A percentile compares a stretch with the other conserved stretches of the same genome.
These are phyloP conservation scores for Fennellomyces sp. DNA, from an alignment of 371 early-diverging fungal genomes.

Conservation along the genomic window DNA sequence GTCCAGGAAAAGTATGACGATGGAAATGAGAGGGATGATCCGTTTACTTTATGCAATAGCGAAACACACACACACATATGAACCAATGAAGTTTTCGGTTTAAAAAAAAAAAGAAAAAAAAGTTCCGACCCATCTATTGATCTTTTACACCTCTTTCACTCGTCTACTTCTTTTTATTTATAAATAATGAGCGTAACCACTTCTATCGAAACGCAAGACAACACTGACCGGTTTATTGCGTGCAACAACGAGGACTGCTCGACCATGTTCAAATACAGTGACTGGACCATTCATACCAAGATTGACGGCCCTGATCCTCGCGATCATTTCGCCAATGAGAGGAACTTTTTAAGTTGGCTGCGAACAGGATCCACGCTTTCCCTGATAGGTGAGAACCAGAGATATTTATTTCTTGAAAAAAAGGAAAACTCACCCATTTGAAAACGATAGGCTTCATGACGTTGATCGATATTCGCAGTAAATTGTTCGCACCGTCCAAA, in stretches of 20 bases:
- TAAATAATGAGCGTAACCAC: background rate
- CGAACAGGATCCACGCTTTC: constrained; percentile 41
- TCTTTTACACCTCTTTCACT: background rate
- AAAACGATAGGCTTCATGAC: constrained; percentile 38
- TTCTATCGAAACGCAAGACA: constrained; percentile 24
- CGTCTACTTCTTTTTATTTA: background rate
- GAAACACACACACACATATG: too few relatives aligned
- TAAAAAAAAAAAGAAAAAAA: too few relatives aligned
- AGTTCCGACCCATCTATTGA: too few relatives aligned
- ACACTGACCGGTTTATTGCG: constrained; percentile 28
- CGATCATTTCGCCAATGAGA: constrained; percentile 47
- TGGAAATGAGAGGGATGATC: too few relatives aligned
- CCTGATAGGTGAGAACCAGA: constrained; percentile 47
- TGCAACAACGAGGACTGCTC: constrained; percentile 39
- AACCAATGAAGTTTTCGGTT: too few relatives aligned
- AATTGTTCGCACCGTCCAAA: constrained; percentile 41
- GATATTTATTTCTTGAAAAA: background rate
- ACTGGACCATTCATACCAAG: constrained; percentile 33
- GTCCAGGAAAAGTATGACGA: too few relatives aligned
- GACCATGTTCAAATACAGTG: constrained; percentile 30
- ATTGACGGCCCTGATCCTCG: constrained; percentile 50
- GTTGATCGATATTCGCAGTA: constrained; percentile 32
- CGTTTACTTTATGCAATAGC: too few relatives aligned
- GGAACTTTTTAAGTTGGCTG: constrained; percentile 45
- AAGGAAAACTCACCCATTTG: background rate